These are phyloP conservation scores for Pythium folliculosum DNA, from an alignment of 352 stramenopile genomes.

Conservation along the genomic window DNA sequence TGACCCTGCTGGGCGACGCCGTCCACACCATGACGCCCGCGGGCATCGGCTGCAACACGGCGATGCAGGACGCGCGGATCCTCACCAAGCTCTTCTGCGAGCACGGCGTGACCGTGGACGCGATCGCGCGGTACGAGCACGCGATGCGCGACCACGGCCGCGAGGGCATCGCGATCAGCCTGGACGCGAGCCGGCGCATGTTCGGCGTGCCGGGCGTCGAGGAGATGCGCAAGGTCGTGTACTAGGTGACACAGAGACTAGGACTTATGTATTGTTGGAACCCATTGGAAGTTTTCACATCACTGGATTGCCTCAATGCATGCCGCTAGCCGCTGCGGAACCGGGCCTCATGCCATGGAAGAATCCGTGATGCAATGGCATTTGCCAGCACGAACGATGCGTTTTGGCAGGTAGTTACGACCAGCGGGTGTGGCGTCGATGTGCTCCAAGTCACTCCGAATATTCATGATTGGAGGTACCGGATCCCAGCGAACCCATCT, in stretches of 20 bases:
- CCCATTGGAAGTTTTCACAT: too few relatives aligned
- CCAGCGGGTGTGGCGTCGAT: too few relatives aligned
- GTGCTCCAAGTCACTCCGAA: too few relatives aligned
- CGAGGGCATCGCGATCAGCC: slow-evolving; percentile 49
- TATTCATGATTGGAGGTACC: too few relatives aligned
- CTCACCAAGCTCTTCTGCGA: slow-evolving; percentile 30
- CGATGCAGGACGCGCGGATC: slow-evolving; percentile 46
- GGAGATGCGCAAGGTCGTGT: slow-evolving; percentile 41
- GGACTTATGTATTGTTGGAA: too few relatives aligned
- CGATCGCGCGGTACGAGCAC: slow-evolving; percentile 58
- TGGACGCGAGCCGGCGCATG: slow-evolving; percentile 47
- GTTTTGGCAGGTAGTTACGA: too few relatives aligned
- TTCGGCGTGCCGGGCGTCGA: slow-evolving; percentile 43
- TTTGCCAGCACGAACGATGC: too few relatives aligned
- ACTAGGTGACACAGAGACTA: neutral
- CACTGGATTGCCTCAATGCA: too few relatives aligned
- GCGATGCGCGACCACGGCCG: slow-evolving; percentile 57
- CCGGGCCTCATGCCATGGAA: too few relatives aligned
- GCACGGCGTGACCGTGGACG: slow-evolving; percentile 48
- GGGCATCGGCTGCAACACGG: slow-evolving; percentile 64
- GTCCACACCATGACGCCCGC: slow-evolving; percentile 66
- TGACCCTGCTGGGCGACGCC: slow-evolving; percentile 65
- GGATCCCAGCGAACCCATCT: too few relatives aligned
- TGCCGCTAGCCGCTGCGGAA: too few relatives aligned
- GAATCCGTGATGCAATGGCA: too few relatives aligned